phyloP scores from a whole-genome alignment of 2,329 filamentous ascomycete genomes.

The Aspergillus arachidicola region DNA sequence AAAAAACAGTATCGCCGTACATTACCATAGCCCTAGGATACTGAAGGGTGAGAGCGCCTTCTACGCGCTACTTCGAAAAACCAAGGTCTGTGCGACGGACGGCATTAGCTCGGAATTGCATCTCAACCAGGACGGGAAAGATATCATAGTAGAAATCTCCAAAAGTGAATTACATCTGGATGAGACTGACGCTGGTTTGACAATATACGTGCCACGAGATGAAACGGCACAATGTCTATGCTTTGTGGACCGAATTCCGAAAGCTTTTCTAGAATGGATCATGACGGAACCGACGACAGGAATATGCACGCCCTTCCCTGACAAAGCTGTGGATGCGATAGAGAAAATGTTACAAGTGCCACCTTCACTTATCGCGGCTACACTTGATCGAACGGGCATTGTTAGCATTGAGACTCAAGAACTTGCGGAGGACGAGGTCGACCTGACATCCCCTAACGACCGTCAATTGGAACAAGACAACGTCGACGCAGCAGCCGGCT shows the following conservation, averaged over 20 bases:
- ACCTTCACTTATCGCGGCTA: background rate
- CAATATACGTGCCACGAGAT: slow-evolving; percentile 11
- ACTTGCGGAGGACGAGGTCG: background rate
- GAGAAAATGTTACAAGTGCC: slow-evolving; percentile 7
- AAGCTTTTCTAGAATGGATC: slow-evolving; percentile 16
- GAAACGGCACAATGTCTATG: slow-evolving; percentile 9
- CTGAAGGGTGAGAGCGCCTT: slow-evolving; percentile 4
- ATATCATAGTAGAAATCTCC: slow-evolving; percentile 9
- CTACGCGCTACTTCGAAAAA: slow-evolving; percentile 10
- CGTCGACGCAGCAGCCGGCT: background rate
- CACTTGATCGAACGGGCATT: slow-evolving; percentile 14
- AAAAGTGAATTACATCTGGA: slow-evolving; percentile 14
- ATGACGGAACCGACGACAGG: slow-evolving; percentile 13
- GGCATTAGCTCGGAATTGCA: slow-evolving; percentile 16
- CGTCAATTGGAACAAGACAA: background rate
- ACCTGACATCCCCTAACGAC: background rate
- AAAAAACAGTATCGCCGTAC: slow-evolving; percentile 8
- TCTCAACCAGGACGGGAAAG: slow-evolving; percentile 14
- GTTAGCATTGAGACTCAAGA: slow-evolving; percentile 10
- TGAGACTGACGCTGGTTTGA: slow-evolving; percentile 3
- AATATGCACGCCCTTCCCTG: slow-evolving; percentile 5
- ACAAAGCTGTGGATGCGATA: slow-evolving; percentile 5
- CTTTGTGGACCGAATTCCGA: slow-evolving; percentile 13
- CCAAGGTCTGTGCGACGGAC: slow-evolving; percentile 12
- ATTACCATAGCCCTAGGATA: slow-evolving; percentile 11